A percentile compares a stretch with the other conserved stretches of the same genome.
Evolutionary conservation across 1,139 yeast genomes (phyloP).

Genomic region (Lizanozyma gosingica): DNA sequence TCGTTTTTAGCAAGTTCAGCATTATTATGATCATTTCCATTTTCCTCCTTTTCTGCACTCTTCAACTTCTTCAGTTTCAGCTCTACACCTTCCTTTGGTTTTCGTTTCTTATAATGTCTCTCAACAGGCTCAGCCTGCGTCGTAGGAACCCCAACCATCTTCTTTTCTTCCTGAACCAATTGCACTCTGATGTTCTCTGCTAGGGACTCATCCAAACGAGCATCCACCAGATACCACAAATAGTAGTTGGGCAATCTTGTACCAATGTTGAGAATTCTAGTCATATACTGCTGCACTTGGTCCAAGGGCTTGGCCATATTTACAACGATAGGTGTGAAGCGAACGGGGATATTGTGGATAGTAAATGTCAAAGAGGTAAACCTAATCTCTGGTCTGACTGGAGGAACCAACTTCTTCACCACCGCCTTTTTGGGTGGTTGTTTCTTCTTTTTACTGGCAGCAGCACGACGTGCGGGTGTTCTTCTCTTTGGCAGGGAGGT

Average conservation of each 20-base stretch:
- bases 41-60: slow-evolving; percentile 4
- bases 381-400: slow-evolving; percentile 31
- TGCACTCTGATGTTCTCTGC: slow-evolving; percentile 41
- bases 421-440: slow-evolving; percentile 14
- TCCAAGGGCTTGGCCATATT: slow-evolving; percentile 57
- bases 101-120: slow-evolving; percentile 21
- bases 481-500: slow-evolving; percentile 12
- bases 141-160: slow-evolving; percentile 27
- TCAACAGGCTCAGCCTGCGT: slow-evolving; percentile 9
- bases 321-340: slow-evolving; percentile 59
- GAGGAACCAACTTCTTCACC: slow-evolving; percentile 15
- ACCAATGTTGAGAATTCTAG: slow-evolving; percentile 50
- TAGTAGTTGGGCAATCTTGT: slow-evolving; percentile 51
- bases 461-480: slow-evolving; percentile 14
- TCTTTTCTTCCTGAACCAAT: slow-evolving; percentile 32
- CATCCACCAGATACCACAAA: slow-evolving; percentile 83
- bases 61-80: slow-evolving; percentile 10
- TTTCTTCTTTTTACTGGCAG: slow-evolving; percentile 14
- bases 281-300: slow-evolving; percentile 55
- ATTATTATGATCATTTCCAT: no score
- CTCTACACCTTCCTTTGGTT: slow-evolving; percentile 17
- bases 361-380: slow-evolving; percentile 61
- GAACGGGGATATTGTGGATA: slow-evolving; percentile 52
- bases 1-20: no score
- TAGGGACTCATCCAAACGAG: slow-evolving; percentile 54